Evolutionary conservation across 2,329 filamentous ascomycete genomes (phyloP), one percentile per base, ranked within the genome.

Genomic region (Penicillium sp.): DNA sequence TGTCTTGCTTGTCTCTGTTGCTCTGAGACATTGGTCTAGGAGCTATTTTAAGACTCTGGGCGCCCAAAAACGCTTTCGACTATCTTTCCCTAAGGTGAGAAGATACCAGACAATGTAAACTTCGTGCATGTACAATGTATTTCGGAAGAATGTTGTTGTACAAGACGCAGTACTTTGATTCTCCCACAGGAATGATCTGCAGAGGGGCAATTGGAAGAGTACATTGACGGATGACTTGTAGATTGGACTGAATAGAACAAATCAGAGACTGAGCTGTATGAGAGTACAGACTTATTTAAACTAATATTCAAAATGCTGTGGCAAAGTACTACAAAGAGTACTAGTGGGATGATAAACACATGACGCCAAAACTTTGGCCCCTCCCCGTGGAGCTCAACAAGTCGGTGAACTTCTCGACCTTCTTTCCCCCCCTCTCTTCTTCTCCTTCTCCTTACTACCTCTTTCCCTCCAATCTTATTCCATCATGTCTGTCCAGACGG

Each of bases 401-500:
- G 62, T 70, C 65, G 66, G 63, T 69, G 52, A 69, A 57, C 54
- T 58, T 60, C 49, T 37, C 32, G 34, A 35, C 31, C 24, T 50
- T 59, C 52, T 49, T 58, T n/a, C n/a, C 43, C 42, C 44, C 43
- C 38, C 32, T 58, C 32, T 59, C 53, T 49, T 42, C 47, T 46
- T 46, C 35, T 48, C 46, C 46, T 26, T 44, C 44, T 43, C 39
- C 55, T 58, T 47, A 51, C 47, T 42, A 40, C 49, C 38, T 34
- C 34, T 53, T 18, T 42, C 37, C 34, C 54, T 40, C 34, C 29
- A 38, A 44, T 38, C 20, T 51, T 59, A 44, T 55, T 48, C 44
- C 37, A 55, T 49, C 16, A 40, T 55, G 52, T 49, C 39, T 26
- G 46, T 55, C 57, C 49, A 51, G 29, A 82, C 62, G 71, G 94